Percentiles rank a stretch among this genome's conserved stretches.
Conservation (phyloP, 176 grass and related monocot genomes). For the Oryza meyeriana region DNA sequence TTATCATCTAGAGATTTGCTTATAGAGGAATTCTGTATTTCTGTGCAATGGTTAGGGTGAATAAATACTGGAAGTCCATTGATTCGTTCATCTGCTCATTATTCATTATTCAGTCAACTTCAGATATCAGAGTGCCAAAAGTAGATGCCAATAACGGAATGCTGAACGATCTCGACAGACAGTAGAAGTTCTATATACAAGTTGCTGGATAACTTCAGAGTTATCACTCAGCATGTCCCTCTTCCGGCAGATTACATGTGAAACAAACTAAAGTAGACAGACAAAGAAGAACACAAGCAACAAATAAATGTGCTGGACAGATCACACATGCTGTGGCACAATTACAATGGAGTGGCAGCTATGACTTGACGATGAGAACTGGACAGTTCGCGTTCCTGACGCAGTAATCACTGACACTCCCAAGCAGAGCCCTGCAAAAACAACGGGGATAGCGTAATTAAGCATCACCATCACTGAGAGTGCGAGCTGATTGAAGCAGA, state of each 20-base stretch:
- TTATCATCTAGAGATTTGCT: background rate
- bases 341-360: background rate
- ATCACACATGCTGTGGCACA: background rate
- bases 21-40: background rate
- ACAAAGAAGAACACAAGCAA: background rate
- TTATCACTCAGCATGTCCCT: background rate
- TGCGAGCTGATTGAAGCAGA: background rate
- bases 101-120: background rate
- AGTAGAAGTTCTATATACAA: background rate
- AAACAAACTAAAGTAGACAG: background rate
- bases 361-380: conserved; percentile 57
- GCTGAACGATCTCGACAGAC: background rate
- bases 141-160: background rate
- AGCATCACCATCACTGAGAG: background rate
- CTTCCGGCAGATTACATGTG: background rate
- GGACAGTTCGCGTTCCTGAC: conserved; percentile 59
- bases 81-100: background rate
- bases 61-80: background rate
- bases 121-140: background rate
- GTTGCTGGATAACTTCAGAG: background rate
- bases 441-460: background rate
- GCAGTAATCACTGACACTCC: conserved; percentile 81
- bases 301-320: background rate
- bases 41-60: background rate
- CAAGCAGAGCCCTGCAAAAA: conserved; percentile 68